Evolutionary conservation across 106 monocot species (phyloP).

Genomic region (Platanthera zijinensis): DNA sequence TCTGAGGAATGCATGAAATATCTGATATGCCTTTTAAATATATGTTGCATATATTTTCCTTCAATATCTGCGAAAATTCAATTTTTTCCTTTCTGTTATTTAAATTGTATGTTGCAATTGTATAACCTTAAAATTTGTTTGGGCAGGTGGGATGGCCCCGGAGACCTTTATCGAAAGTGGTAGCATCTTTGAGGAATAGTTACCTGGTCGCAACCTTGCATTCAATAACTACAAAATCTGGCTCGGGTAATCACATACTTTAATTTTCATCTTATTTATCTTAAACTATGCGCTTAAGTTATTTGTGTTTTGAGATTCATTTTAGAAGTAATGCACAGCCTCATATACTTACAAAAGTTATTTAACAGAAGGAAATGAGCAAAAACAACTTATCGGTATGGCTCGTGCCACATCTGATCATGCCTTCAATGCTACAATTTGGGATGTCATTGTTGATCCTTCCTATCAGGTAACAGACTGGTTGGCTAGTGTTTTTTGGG

Average conservation of each 20-base stretch:
- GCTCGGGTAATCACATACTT: constrained; percentile 37
- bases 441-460: constrained; percentile 99
- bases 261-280: neutral
- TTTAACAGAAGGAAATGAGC: constrained; percentile 73
- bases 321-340: constrained; percentile 57
- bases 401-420: constrained; percentile 98
- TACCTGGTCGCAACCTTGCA: constrained; percentile 90
- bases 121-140: neutral
- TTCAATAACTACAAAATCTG: constrained; percentile 43
- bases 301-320: neutral
- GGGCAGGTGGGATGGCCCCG: constrained; percentile 95
- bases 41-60: neutral
- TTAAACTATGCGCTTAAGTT: neutral
- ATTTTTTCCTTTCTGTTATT: neutral
- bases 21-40: neutral
- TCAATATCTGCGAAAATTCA: neutral
- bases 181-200: constrained; percentile 85
- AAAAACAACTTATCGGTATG: constrained; percentile 89
- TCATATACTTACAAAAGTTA: constrained; percentile 66
- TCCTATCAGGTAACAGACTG: constrained; percentile 64
- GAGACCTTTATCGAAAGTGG: constrained; percentile 76
- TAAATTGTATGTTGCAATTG: neutral
- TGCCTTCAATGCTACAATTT: constrained; percentile 98
- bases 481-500: neutral
- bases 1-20: neutral